These are phyloP conservation scores for Dactylellina leptospora DNA, from an alignment of 2,329 filamentous ascomycete species.

Conservation along the genomic window DNA sequence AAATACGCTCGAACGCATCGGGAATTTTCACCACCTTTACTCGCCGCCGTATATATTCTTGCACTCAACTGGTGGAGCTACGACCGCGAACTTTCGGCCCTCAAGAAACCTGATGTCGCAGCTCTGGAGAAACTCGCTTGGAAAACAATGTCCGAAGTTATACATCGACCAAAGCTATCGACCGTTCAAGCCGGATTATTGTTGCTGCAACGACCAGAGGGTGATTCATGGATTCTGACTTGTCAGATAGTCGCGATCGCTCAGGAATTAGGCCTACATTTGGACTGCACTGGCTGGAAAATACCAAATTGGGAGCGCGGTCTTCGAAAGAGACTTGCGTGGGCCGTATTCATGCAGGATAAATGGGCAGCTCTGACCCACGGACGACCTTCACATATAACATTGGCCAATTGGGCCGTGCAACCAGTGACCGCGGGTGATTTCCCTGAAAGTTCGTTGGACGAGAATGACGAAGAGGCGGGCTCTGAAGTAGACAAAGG, in stretches of 20 bases:
- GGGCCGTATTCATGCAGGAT: conserved; percentile 94
- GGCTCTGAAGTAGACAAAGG: conserved; percentile 63
- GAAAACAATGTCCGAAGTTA: conserved; percentile 76
- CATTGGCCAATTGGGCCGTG: conserved; percentile 78
- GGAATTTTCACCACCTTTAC: conserved; percentile 69
- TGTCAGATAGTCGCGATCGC: conserved; percentile 86
- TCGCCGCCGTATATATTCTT: conserved; percentile 71
- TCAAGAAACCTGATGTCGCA: conserved; percentile 71
- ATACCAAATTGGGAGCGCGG: conserved; percentile 89
- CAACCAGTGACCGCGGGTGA: conserved; percentile 71
- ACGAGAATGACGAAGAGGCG: conserved; percentile 62
- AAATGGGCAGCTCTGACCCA: conserved; percentile 89
- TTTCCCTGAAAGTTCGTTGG: conserved; percentile 76
- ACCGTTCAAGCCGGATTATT: conserved; percentile 80
- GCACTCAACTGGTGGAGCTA: conserved; percentile 71
- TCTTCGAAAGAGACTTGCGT: conserved; percentile 82
- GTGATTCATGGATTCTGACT: conserved; percentile 83
- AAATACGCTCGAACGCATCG: conserved; percentile 69
- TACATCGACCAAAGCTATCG: conserved; percentile 82
- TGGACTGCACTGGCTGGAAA: conserved; percentile 86
- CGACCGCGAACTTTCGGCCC: conserved; percentile 65
- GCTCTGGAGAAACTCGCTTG: conserved; percentile 78
- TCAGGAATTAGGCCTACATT: conserved; percentile 86
- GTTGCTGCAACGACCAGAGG: conserved; percentile 77
- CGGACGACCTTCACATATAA: conserved; percentile 81